A percentile compares a stretch with the other conserved stretches of the same genome.
Conservation (phyloP, 345 rosid species). For the Populus davidiana region DNA sequence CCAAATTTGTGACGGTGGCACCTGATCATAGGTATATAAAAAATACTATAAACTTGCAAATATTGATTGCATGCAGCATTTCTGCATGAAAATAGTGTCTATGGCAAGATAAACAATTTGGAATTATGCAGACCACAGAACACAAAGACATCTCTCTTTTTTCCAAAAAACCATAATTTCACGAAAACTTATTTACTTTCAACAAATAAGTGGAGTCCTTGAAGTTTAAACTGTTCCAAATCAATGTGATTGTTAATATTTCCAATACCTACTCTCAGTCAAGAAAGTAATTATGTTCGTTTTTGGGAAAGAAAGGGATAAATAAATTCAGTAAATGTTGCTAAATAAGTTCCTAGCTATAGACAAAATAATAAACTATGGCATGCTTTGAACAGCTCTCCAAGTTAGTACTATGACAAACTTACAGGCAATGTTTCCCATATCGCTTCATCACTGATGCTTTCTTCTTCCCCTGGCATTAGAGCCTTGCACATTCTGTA, state of each 20-base stretch:
- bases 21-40: neutral
- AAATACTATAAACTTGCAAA: neutral
- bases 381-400: slow-evolving; percentile 3
- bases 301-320: neutral
- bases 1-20: neutral
- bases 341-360: neutral
- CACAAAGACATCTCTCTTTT: neutral
- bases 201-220: neutral
- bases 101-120: neutral
- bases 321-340: neutral
- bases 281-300: neutral
- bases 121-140: neutral
- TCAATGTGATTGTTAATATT: neutral
- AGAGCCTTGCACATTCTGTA: slow-evolving; percentile 91
- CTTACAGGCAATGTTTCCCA: slow-evolving; percentile 98
- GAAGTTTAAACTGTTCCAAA: neutral
- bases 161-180: neutral
- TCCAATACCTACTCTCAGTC: neutral
- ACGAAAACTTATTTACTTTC: neutral
- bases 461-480: slow-evolving; percentile 94
- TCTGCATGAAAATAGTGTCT: neutral
- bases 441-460: slow-evolving; percentile 82
- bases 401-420: slow-evolving; percentile 14
- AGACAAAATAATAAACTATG: neutral
- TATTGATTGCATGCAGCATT: neutral